Evolutionary conservation across 345 rosid genomes (phyloP), one percentile per base, ranked within the genome.

Genomic region (Hibiscus syriacus): DNA sequence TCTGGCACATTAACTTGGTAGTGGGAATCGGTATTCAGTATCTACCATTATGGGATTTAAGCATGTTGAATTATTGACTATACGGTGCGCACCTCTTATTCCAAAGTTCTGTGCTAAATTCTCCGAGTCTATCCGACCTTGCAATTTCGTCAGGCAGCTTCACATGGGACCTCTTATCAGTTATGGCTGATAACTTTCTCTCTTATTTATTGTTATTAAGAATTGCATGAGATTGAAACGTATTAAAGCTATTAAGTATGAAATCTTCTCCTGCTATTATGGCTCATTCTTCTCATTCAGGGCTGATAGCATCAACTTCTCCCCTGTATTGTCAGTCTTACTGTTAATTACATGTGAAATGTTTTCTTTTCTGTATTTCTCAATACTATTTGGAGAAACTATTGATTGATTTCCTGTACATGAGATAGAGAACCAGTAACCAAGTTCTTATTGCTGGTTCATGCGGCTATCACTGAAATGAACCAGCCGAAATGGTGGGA

Each of bases 401-500:
- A 19, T 36, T 19, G 8, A 38, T 19, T 38, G 17, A 17, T 20
- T 38, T 20, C 17, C 17, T 60, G 0, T 22, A 5, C 4, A 36
- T 36, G 54, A 49, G 54, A 49, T 49, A 6, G 11, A 19, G 54
- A 6, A 19, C 54, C 25, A 6, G 17, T 49, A 49, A 49, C 54
- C 23, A 49, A 19, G 54, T 49, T 27, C 66, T 74, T 52, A 36
- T 67, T 77, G 62, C 77, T 90, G 98, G 87, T 80, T 26, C 81
- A 79, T 76, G 96, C 91, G 12, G 56, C 85, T 46, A 55, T 86
- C 76, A 80, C 91, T 36, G 87, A 86, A 72, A 84, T 91, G 2
- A 83, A 88, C 46, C 87, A 80, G 66, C 95, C 96, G 69, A 87
- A 90, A 84, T 92, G 98, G 97, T 90, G 98, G 98, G 97, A 92